Evolutionary conservation across 139 green algal species (phyloP).

Genomic region (Tetradesmus lagerheimii): DNA sequence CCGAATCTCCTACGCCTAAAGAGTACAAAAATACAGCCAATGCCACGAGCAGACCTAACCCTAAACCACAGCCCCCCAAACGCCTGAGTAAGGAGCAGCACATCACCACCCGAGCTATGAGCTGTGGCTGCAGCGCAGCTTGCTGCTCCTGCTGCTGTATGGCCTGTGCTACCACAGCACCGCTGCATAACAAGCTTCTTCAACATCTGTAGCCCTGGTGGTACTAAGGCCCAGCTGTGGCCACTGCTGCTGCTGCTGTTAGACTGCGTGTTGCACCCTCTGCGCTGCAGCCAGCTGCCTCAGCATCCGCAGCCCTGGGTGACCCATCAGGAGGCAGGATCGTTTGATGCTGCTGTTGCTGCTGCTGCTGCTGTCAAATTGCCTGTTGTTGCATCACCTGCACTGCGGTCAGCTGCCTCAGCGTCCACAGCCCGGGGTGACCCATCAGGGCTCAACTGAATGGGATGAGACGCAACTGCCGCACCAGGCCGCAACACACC

Average conservation of each 20-base stretch:
- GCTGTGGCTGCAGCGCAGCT: not conserved
- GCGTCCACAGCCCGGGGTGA: not conserved
- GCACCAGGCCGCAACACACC: too few relatives aligned
- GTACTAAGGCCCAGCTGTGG: not conserved
- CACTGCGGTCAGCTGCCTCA: not conserved
- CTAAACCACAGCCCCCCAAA: too few relatives aligned
- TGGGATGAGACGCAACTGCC: not conserved
- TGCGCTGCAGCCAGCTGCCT: not conserved
- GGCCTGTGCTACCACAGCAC: not conserved
- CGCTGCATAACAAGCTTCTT: too few relatives aligned
- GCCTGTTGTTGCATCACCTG: not conserved
- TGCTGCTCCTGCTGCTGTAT: not conserved
- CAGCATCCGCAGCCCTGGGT: not conserved
- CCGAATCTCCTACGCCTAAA: too few relatives aligned
- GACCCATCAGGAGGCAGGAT: not conserved
- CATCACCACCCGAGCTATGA: not conserved
- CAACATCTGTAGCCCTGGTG: not conserved
- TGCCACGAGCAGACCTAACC: too few relatives aligned
- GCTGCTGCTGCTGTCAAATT: too few relatives aligned
- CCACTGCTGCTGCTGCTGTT: conserved; percentile 1
- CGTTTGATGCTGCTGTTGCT: not conserved
- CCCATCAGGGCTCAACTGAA: not conserved
- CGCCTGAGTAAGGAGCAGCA: too few relatives aligned
- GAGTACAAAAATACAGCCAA: too few relatives aligned
- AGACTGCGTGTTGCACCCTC: not conserved